phyloP scores from a whole-genome alignment of 306 rosid genomes.

The Pterocarpus santalinus region DNA sequence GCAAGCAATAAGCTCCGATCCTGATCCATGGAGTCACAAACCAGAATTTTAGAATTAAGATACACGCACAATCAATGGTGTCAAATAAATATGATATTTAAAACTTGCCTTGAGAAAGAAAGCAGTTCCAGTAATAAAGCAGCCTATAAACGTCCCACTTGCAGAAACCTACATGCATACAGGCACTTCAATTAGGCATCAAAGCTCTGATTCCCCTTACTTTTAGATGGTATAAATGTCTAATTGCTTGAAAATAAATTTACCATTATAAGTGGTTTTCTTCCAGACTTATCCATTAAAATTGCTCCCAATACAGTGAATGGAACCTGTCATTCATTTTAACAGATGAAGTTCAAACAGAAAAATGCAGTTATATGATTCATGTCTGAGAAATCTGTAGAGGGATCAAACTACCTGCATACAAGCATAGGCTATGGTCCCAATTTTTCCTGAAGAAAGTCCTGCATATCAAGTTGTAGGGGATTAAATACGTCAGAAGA shows the following conservation, averaged over 20 bases:
- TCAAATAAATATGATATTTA: background rate
- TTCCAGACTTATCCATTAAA: constrained; percentile 74
- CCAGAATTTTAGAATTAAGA: constrained; percentile 31
- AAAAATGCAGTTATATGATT: constrained; percentile 13
- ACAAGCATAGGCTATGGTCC: constrained; percentile 76
- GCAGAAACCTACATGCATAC: constrained; percentile 55
- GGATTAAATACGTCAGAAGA: background rate
- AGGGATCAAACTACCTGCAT: constrained; percentile 62
- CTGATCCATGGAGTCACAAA: constrained; percentile 48
- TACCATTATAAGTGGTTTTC: constrained; percentile 76
- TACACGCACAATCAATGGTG: background rate
- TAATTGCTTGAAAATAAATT: constrained; percentile 11
- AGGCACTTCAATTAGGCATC: constrained; percentile 34
- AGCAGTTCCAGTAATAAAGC: constrained; percentile 63
- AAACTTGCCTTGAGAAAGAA: constrained; percentile 67
- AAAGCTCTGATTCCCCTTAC: background rate
- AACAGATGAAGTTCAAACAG: constrained; percentile 20
- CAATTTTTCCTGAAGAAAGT: constrained; percentile 68
- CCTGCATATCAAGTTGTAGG: constrained; percentile 55
- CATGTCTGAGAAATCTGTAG: constrained; percentile 8
- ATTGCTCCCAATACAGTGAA: constrained; percentile 63
- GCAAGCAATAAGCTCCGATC: constrained; percentile 43
- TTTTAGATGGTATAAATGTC: background rate
- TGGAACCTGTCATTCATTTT: constrained; percentile 61
- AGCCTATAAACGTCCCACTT: constrained; percentile 71